Percentiles rank a stretch among this genome's conserved stretches.
Conservation (phyloP, 2,329 filamentous ascomycete genomes). For the Sphaerulina vaccinii region DNA sequence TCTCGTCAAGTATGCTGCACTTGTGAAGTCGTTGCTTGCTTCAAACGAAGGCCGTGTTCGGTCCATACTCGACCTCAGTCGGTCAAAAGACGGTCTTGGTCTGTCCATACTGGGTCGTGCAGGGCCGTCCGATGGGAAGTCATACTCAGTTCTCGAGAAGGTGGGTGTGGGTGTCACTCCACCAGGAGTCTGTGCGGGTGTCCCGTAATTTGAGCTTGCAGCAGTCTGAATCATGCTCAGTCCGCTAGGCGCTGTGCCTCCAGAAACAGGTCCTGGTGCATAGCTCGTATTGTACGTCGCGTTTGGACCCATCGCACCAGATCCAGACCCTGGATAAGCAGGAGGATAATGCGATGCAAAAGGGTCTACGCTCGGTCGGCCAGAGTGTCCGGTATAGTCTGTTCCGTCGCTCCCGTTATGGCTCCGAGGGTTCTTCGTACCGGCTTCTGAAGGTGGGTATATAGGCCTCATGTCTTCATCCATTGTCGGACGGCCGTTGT, state of each 20-base stretch:
- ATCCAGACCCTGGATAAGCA: constrained; percentile 19
- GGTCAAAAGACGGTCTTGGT: constrained; percentile 76
- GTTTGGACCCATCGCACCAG: constrained; percentile 10
- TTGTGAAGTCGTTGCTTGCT: constrained; percentile 85
- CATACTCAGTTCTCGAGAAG: constrained; percentile 19
- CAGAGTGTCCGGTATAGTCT: constrained; percentile 67
- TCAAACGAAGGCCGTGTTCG: constrained; percentile 80
- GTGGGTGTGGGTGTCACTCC: constrained; percentile 27
- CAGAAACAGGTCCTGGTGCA: neutral
- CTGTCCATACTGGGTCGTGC: constrained; percentile 36
- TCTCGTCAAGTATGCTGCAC: constrained; percentile 77
- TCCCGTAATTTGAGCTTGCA: constrained; percentile 9
- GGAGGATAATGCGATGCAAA: constrained; percentile 39
- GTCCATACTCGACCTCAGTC: constrained; percentile 84
- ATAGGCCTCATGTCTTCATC: constrained; percentile 90
- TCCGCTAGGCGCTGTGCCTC: constrained; percentile 1
- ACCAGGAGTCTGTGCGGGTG: constrained; percentile 17
- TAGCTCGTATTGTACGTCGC: constrained; percentile 6
- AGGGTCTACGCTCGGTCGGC: constrained; percentile 37
- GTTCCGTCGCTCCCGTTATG: constrained; percentile 94
- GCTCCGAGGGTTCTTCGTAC: constrained; percentile 76
- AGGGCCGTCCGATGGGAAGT: constrained; percentile 6
- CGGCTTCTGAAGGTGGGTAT: constrained; percentile 84
- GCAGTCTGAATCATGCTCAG: constrained; percentile 11
- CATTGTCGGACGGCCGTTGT: constrained; percentile 49